Base-by-base conservation (phyloP, 768 basidiomycete genomes). In the Scleroderma bovista region DNA sequence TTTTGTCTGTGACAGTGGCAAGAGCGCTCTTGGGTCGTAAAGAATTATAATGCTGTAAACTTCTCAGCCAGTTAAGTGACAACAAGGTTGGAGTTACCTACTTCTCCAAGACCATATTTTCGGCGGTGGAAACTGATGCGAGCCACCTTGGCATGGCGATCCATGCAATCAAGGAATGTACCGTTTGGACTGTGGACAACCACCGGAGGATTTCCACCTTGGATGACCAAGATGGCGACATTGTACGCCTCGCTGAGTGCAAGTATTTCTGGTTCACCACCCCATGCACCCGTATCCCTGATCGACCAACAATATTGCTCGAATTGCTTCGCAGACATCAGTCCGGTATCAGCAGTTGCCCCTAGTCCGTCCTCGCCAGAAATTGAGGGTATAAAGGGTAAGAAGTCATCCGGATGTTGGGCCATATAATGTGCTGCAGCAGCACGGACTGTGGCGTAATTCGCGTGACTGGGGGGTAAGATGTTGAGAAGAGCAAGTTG, bases 61-160 rank as follows among this genome's bases (percentile, higher is more conserved):
- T 22, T 19, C 26, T 45, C 50, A 56, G 50, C 42, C 55, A 57
- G n/a, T 13, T 23, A 34, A 15, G 17, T 38, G n/a, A 22, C 17
- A n/a, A 22, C 6, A 13, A 13, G 6, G 31, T 22, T 19, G 24
- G 23, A 17, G 23, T 24, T 37, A 70, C 86, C 57, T 47, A 93
- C 93, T 81, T 97, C 95, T 57, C 95, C 95, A 6, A 97, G 77
- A 3, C 94, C 95, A 69, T 95, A 98, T 83, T 95, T 86, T 56
- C 83, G 79, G 48, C 90, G 77, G 62, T 98, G 95, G 65, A 95
- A 99, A 60, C 93, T 96, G 60, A 93, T 86, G 42, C 84, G 74
- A 6, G 84, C 78, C 1, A 77, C 68, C 55, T 72, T 69, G 44
- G 71, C 60, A 44, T 67, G 67, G 16, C 60, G 57, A 6, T 57